Conservation (phyloP, 169 alveolate genomes). For the Ophryocystis elektroscirrha region DNA sequence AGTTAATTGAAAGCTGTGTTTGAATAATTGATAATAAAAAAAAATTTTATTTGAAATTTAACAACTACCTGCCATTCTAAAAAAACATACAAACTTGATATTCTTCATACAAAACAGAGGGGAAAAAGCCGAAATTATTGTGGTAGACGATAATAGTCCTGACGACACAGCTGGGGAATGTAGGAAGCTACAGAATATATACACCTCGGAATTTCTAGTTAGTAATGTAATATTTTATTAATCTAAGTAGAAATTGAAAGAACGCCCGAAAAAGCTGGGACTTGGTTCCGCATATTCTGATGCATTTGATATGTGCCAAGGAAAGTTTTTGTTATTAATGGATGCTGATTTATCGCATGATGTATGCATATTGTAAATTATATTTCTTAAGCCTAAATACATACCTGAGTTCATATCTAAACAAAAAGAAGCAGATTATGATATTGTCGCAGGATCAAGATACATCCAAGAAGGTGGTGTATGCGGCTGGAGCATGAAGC, state of each 20-base stretch:
- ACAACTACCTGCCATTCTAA: neutral
- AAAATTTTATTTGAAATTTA: neutral
- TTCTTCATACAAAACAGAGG: conserved; percentile 13
- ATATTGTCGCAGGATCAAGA: conserved; percentile 81
- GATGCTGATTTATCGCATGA: conserved; percentile 90
- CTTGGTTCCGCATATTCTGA: conserved; percentile 81
- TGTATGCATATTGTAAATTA: no score
- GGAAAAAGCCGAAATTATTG: conserved; percentile 59
- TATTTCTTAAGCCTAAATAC: conserved; percentile 80
- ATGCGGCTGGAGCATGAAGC: conserved; percentile 73
- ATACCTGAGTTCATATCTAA: conserved; percentile 54
- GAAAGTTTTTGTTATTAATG: conserved; percentile 69
- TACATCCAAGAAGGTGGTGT: conserved; percentile 76
- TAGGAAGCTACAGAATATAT: conserved; percentile 45
- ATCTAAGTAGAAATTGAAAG: conserved; percentile 34
- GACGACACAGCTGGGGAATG: conserved; percentile 73
- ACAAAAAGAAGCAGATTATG: conserved; percentile 56
- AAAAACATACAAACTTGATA: neutral
- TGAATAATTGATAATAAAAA: neutral
- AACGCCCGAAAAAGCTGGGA: conserved; percentile 77
- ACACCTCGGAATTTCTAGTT: conserved; percentile 45
- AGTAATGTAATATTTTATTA: neutral
- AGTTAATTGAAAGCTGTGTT: neutral
- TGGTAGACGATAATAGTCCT: conserved; percentile 81
- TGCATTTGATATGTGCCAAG: conserved; percentile 58